phyloP scores from a whole-genome alignment of 2,329 filamentous ascomycete species.

The Niveomyces coronatus region DNA sequence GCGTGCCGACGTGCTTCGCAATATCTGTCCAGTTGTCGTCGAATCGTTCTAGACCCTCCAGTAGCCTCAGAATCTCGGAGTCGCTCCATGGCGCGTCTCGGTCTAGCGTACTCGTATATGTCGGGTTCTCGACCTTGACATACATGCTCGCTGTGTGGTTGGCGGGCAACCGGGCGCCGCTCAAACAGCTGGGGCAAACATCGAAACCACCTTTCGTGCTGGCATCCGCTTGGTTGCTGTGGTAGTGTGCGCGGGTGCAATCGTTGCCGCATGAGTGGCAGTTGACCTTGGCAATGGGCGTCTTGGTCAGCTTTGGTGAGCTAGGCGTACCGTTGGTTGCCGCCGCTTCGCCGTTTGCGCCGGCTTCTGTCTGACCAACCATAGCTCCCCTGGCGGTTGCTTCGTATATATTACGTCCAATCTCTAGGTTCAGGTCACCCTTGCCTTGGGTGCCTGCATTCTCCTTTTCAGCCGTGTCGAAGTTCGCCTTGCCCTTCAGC shows the following conservation, averaged over 20 bases:
- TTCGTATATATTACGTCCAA: conserved; percentile 93
- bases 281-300: conserved; percentile 58
- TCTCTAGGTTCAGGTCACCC: conserved; percentile 78
- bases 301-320: conserved; percentile 53
- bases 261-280: conserved; percentile 91
- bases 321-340: conserved; percentile 53
- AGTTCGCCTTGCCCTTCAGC: conserved; percentile 47
- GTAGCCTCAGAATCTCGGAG: conserved; percentile 73
- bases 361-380: conserved; percentile 58
- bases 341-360: conserved; percentile 65
- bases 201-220: conserved; percentile 67
- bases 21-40: conserved; percentile 95
- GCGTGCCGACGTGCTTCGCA: conserved; percentile 81
- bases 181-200: conserved; percentile 82
- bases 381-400: conserved; percentile 69
- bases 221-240: conserved; percentile 46
- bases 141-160: conserved; percentile 75
- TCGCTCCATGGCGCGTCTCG: conserved; percentile 86
- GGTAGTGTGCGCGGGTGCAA: conserved; percentile 58
- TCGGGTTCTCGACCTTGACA: conserved; percentile 79
- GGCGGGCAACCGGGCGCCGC: conserved; percentile 71
- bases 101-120: conserved; percentile 67
- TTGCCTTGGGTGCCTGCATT: conserved; percentile 57
- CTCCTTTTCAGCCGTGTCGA: conserved; percentile 65
- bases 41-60: conserved; percentile 85